Conservation (phyloP, 192 early-diverging fungal genomes). For the Umbelopsis sp. region DNA sequence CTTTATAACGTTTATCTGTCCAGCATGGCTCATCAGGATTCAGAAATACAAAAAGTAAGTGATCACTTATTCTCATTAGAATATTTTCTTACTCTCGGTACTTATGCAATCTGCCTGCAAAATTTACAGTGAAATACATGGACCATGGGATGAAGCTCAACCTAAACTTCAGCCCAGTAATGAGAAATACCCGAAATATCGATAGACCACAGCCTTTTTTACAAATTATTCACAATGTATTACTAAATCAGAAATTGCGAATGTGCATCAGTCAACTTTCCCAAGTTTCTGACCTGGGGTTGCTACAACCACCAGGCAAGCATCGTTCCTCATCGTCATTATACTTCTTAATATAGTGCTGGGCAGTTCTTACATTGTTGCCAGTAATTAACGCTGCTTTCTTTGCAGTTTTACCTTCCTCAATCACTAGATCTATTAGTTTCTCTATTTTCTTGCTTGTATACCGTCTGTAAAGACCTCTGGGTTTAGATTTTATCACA, state of each 20-base stretch:
- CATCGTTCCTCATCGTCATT: constrained; percentile 22
- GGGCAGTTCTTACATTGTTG: constrained; percentile 18
- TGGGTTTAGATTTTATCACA: neutral
- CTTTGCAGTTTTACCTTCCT: constrained; percentile 22
- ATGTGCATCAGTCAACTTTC: too few relatives aligned
- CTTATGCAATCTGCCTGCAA: too few relatives aligned
- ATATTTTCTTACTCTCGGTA: too few relatives aligned
- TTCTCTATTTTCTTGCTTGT: constrained; percentile 9
- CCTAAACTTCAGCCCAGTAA: constrained; percentile 64
- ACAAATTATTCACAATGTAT: neutral
- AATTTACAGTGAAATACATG: constrained; percentile 81
- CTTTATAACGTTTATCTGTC: constrained; percentile 86
- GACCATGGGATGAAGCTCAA: constrained; percentile 96
- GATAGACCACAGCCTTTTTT: neutral
- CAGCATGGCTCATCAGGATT: constrained; percentile 88
- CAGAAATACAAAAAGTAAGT: constrained; percentile 96
- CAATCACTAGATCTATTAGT: constrained; percentile 24
- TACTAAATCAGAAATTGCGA: too few relatives aligned
- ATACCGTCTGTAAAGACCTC: constrained; percentile 4
- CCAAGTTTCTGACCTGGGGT: too few relatives aligned
- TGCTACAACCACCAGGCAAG: constrained; percentile 15
- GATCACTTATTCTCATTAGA: too few relatives aligned
- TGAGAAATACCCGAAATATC: neutral
- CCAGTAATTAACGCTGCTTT: constrained; percentile 8
- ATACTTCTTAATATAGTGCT: constrained; percentile 22